These are phyloP conservation scores for Skeletonema grethae DNA, from an alignment of 108 stramenopile genomes.

Conservation along the genomic window DNA sequence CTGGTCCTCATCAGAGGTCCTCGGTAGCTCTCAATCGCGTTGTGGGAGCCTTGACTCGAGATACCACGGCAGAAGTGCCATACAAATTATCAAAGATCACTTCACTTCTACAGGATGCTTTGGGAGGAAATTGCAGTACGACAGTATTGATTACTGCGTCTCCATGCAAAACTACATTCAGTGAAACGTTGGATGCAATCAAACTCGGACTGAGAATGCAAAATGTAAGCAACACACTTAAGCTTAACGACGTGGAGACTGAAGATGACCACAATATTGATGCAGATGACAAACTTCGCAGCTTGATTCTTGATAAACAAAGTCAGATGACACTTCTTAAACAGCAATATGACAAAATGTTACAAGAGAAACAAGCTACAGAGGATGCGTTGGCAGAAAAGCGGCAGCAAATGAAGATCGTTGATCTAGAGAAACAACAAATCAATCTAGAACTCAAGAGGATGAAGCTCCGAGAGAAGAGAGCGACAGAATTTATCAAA, in stretches of 20 bases:
- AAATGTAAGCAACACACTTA: constrained; percentile 4
- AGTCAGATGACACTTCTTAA: background rate
- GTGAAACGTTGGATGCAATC: constrained; percentile 12
- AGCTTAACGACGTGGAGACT: background rate
- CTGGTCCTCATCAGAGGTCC: background rate
- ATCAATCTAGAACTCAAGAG: background rate
- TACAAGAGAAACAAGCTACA: background rate
- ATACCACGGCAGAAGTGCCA: background rate
- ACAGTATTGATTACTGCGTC: constrained; percentile 14
- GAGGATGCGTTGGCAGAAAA: background rate
- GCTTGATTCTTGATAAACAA: background rate
- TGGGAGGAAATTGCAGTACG: constrained; percentile 17
- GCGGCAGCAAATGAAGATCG: background rate
- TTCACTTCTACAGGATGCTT: constrained; percentile 15
- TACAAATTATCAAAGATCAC: constrained; percentile 14
- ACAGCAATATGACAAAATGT: background rate
- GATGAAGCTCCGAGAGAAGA: constrained; percentile 1
- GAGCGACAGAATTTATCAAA: background rate
- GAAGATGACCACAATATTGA: background rate
- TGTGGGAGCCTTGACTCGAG: constrained; percentile 4
- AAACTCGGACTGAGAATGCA: constrained; percentile 13
- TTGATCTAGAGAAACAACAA: background rate
- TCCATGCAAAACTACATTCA: constrained; percentile 6
- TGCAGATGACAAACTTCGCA: background rate
- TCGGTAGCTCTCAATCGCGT: constrained; percentile 7